Evolutionary conservation across 345 rosid species (phyloP), one percentile per base, ranked within the genome.

Genomic region (Eutrema yunnanense): DNA sequence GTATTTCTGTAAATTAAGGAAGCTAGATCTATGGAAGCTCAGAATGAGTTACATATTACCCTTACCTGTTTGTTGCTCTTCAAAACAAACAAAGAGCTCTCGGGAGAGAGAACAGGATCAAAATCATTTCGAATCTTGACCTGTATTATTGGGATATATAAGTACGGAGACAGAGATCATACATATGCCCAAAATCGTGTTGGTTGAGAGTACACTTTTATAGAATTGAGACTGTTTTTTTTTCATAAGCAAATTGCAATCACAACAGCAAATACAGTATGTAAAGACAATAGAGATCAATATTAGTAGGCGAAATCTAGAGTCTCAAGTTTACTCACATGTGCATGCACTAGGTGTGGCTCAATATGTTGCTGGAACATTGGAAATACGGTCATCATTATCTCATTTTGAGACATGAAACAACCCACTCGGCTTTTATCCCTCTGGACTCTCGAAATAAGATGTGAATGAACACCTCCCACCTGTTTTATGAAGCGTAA

Each of bases 331-430:
- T 37, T 47, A 87, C 99, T 90, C 56, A 96, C 99, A 81, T 96
- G 98, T 62, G 99, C 99, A 75, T 92, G 96, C 80, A 96, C 99
- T 79, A 96, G 98, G 80, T 96, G 99, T 8, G 97, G 99, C 77
- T 96, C 99, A 58, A 92, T 92, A 72, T 88, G 84, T 82, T 90
- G 98, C 85, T 96, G 99, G 82, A 96, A 96, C 93, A 96, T 90
- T 52, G 99, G 99, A 77, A 96, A 96, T 34, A 96, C 97, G 34
- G 86, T 86, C 91, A 87, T 96, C 98, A 96, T 90, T 80, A 96
- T 92, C 82, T 92, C 99, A 71, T 92, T 90, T 81, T 96, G 99
- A 81, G 99, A 84, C 86, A 96, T 81, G 78, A 87, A 92, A 75
- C 88, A 84, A 53, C 96, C 97, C 22, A 85, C 82, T 73, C 92